Evolutionary conservation across 495 filamentous ascomycete species (phyloP).

Genomic region (Hypoxylon rickii): DNA sequence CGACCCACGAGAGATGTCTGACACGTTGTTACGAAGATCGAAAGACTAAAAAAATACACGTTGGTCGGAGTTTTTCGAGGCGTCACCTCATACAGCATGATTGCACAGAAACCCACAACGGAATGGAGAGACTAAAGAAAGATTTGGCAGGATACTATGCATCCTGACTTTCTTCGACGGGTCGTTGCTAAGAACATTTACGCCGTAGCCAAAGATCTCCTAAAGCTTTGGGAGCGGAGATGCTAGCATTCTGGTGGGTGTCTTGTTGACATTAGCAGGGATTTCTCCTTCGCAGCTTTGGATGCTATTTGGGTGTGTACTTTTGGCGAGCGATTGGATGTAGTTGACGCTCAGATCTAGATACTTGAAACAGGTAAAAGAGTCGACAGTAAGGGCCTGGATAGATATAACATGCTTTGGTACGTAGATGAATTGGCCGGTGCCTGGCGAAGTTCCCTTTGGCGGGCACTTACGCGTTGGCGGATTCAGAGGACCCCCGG

Average conservation of each 20-base stretch:
- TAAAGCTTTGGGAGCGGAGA: conserved; percentile 39
- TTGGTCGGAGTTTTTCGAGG: conserved; percentile 22
- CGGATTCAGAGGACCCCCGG: conserved; percentile 24
- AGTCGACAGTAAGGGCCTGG: conserved; percentile 4
- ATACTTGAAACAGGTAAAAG: conserved; percentile 22
- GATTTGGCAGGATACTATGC: conserved; percentile 42
- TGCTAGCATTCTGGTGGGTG: conserved; percentile 30
- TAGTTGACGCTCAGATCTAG: conserved; percentile 24
- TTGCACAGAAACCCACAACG: conserved; percentile 36
- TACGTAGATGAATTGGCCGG: conserved; percentile 32
- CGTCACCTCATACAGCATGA: conserved; percentile 32
- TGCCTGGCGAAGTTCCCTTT: conserved; percentile 3
- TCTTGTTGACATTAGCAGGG: conserved; percentile 33
- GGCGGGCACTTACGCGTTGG: conserved; percentile 18
- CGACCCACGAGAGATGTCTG: conserved; percentile 38
- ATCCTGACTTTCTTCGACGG: conserved; percentile 37
- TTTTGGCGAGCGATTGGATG: conserved; percentile 35
- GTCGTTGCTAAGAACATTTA: conserved; percentile 41
- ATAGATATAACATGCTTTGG: conserved; percentile 27
- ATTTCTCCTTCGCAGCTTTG: conserved; percentile 42
- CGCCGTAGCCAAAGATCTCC: conserved; percentile 29
- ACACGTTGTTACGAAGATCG: conserved; percentile 36
- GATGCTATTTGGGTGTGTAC: conserved; percentile 44
- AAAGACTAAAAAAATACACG: conserved; percentile 40
- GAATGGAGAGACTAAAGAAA: conserved; percentile 38